These are phyloP conservation scores for Trichoderma koningii DNA, from an alignment of 2,329 filamentous ascomycete genomes.

Conservation along the genomic window DNA sequence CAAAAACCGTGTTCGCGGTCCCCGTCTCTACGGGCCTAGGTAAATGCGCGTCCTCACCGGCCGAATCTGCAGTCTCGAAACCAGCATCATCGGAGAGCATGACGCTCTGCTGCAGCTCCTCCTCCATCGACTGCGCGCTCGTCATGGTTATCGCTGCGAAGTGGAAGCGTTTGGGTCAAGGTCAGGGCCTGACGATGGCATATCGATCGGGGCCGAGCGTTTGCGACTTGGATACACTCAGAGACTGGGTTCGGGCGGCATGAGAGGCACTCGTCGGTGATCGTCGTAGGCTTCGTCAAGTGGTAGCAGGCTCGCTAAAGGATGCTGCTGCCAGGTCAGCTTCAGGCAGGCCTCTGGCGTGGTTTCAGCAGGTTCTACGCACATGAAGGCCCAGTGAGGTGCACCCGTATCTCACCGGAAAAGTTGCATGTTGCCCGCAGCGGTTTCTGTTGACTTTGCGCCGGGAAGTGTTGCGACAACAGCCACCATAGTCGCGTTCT, in stretches of 20 bases:
- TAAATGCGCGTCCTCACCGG: constrained; percentile 35
- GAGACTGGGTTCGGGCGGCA: constrained; percentile 31
- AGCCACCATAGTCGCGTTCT: constrained; percentile 30
- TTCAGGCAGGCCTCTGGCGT: neutral
- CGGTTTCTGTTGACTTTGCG: neutral
- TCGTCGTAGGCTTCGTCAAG: constrained; percentile 21
- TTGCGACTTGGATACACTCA: constrained; percentile 34
- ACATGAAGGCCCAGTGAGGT: neutral
- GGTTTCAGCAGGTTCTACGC: no score
- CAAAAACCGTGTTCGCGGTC: neutral
- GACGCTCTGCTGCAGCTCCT: constrained; percentile 59
- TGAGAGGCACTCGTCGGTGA: constrained; percentile 30
- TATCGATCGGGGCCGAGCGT: constrained; percentile 35
- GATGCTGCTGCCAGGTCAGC: constrained; percentile 24
- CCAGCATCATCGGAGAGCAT: constrained; percentile 54
- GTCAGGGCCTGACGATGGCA: constrained; percentile 33
- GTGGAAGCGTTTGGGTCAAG: constrained; percentile 30
- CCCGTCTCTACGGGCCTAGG: constrained; percentile 30
- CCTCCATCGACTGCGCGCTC: constrained; percentile 57
- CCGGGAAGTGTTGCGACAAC: constrained; percentile 23
- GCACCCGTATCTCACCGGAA: neutral
- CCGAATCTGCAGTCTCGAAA: constrained; percentile 42
- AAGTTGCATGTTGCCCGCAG: constrained; percentile 16
- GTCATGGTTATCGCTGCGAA: constrained; percentile 46
- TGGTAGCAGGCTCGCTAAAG: constrained; percentile 26